Evolutionary conservation across 176 grass and related monocot genomes (phyloP).

Genomic region (Panicum miliaceum): DNA sequence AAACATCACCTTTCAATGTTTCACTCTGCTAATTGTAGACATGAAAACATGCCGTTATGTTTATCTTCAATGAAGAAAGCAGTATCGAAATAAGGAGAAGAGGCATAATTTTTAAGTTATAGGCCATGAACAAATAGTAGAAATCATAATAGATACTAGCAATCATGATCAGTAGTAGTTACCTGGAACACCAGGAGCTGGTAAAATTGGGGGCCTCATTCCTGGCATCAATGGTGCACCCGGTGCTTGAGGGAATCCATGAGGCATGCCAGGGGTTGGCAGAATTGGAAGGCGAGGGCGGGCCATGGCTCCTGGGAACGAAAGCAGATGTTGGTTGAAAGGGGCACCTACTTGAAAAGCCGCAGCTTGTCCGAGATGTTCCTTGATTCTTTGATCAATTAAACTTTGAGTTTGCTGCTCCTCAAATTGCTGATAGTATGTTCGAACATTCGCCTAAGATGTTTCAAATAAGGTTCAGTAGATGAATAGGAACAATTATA

Average conservation of each 20-base stretch:
- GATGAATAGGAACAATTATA: background rate
- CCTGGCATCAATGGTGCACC: constrained; percentile 53
- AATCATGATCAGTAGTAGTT: constrained; percentile 31
- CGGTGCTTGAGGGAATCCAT: constrained; percentile 52
- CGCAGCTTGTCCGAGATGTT: constrained; percentile 92
- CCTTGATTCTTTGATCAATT: constrained; percentile 99
- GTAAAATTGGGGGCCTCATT: constrained; percentile 65
- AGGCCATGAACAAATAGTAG: background rate
- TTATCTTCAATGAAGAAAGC: constrained; percentile 16
- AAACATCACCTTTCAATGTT: background rate
- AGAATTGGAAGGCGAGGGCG: constrained; percentile 73
- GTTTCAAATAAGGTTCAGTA: constrained; percentile 26
- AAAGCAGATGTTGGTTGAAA: constrained; percentile 73
- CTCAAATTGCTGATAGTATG: constrained; percentile 98
- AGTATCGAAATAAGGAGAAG: background rate
- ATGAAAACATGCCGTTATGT: background rate
- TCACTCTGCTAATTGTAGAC: background rate
- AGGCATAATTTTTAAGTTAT: background rate
- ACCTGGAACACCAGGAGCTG: constrained; percentile 64
- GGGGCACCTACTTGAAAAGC: constrained; percentile 86
- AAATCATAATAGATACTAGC: background rate
- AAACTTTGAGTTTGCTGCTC: constrained; percentile 98
- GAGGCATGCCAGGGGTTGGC: constrained; percentile 58
- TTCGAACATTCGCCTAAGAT: constrained; percentile 88
- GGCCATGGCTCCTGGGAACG: constrained; percentile 46